These are phyloP conservation scores for Tetrapisispora taiwanensis DNA, from an alignment of 805 yeast genomes.

Conservation along the genomic window DNA sequence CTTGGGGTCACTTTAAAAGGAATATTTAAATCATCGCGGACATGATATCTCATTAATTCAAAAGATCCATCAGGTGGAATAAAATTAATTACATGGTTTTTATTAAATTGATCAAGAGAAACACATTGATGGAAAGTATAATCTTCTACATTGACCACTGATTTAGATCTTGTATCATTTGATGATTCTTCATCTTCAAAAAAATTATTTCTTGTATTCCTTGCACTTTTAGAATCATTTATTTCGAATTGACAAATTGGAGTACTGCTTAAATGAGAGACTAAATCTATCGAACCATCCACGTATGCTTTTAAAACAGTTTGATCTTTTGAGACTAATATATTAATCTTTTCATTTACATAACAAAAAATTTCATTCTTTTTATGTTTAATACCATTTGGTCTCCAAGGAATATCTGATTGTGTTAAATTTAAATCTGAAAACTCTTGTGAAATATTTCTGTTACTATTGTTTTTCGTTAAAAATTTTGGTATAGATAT, in stretches of 20 bases:
- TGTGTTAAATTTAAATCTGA: constrained; percentile 19
- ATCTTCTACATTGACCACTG: constrained; percentile 55
- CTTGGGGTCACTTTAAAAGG: constrained; percentile 63
- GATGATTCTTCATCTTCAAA: constrained; percentile 24
- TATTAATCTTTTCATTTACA: constrained; percentile 64
- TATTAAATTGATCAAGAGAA: constrained; percentile 55
- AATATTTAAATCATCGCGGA: constrained; percentile 46
- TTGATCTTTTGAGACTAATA: constrained; percentile 57
- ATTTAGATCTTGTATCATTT: constrained; percentile 32
- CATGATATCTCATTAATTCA: constrained; percentile 69
- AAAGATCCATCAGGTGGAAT: constrained; percentile 84
- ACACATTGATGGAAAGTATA: constrained; percentile 86
- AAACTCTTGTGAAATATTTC: constrained; percentile 11
- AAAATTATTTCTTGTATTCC: constrained; percentile 3
- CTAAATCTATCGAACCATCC: constrained; percentile 64
- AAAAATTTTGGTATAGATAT: constrained; percentile 14
- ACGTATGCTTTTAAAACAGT: constrained; percentile 58
- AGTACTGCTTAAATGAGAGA: constrained; percentile 66
- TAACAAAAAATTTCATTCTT: constrained; percentile 72
- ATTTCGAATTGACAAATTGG: constrained; percentile 79
- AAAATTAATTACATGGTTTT: constrained; percentile 55
- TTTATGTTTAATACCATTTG: constrained; percentile 60
- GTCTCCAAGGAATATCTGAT: constrained; percentile 57
- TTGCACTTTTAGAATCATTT: constrained; percentile 38
- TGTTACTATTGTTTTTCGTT: constrained; percentile 6